Conservation (phyloP, 345 rosid genomes). For the Ceriops zippeliana region DNA sequence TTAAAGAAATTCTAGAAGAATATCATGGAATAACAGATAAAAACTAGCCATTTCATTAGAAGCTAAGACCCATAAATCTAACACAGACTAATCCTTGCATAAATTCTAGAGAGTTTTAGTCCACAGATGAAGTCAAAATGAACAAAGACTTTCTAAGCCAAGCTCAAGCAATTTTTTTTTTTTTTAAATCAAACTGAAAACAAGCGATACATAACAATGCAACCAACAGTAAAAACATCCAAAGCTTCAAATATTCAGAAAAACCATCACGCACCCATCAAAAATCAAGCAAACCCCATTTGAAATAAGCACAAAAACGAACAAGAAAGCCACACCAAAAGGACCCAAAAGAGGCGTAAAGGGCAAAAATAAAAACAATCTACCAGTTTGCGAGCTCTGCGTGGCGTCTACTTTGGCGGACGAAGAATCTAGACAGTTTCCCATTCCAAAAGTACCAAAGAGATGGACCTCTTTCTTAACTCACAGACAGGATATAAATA, state of each 20-base stretch:
- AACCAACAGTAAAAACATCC: not conserved
- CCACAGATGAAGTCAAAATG: not conserved
- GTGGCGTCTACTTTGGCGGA: slow-evolving; percentile 56
- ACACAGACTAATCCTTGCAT: no score
- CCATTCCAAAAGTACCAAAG: slow-evolving; percentile 35
- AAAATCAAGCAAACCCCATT: not conserved
- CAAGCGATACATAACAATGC: not conserved
- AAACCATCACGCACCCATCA: slow-evolving; percentile 1
- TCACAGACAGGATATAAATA: no score
- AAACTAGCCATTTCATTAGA: no score
- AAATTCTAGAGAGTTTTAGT: no score
- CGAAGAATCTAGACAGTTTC: slow-evolving; percentile 64
- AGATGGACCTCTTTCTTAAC: not conserved
- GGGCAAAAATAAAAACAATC: slow-evolving; percentile 10
- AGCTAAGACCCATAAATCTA: no score
- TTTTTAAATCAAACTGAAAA: not conserved
- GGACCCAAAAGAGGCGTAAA: slow-evolving; percentile 1
- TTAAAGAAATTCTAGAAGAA: no score
- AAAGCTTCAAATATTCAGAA: not conserved
- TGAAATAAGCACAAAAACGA: slow-evolving; percentile 2
- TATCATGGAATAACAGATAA: no score
- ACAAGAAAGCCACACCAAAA: not conserved
- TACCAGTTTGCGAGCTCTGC: slow-evolving; percentile 58
- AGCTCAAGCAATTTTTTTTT: not conserved
- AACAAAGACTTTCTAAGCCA: not conserved